phyloP scores from a whole-genome alignment of 148 eudicot genomes.

The Fallopia convolvulus region DNA sequence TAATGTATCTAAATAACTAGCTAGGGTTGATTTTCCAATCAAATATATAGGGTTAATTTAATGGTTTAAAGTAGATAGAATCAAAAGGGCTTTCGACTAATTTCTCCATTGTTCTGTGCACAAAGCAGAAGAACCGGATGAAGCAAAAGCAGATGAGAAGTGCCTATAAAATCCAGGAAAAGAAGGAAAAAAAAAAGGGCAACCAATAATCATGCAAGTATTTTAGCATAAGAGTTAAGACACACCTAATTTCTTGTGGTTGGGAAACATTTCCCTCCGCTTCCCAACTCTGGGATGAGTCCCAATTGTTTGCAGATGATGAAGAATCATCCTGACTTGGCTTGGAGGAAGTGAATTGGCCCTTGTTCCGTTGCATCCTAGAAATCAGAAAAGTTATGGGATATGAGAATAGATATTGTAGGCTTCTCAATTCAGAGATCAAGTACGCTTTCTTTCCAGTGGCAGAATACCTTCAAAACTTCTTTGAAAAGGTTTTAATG shows the following conservation, averaged over 20 bases:
- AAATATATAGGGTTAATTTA: too few species aligned
- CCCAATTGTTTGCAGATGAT: slow-evolving; percentile 59
- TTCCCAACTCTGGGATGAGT: slow-evolving; percentile 52
- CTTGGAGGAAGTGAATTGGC: slow-evolving; percentile 71
- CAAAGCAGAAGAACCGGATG: background rate
- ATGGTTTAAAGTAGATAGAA: background rate
- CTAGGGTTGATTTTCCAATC: background rate
- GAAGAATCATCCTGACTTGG: slow-evolving; percentile 51
- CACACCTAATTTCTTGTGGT: slow-evolving; percentile 58
- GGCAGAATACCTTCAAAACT: background rate
- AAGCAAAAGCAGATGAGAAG: background rate
- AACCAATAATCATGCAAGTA: background rate
- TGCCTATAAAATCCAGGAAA: background rate
- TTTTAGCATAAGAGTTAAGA: slow-evolving; percentile 6
- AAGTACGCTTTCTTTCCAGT: background rate
- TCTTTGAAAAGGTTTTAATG: background rate
- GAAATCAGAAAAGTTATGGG: slow-evolving; percentile 1
- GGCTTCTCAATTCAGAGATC: background rate
- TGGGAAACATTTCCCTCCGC: slow-evolving; percentile 50
- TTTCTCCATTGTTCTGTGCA: background rate
- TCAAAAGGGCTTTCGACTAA: background rate
- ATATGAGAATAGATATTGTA: background rate
- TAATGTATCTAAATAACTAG: too few species aligned
- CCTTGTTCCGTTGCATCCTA: slow-evolving; percentile 84
- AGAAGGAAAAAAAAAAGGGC: background rate